Conservation (phyloP, 108 stramenopile species). For the Discostella stelligeroides region DNA sequence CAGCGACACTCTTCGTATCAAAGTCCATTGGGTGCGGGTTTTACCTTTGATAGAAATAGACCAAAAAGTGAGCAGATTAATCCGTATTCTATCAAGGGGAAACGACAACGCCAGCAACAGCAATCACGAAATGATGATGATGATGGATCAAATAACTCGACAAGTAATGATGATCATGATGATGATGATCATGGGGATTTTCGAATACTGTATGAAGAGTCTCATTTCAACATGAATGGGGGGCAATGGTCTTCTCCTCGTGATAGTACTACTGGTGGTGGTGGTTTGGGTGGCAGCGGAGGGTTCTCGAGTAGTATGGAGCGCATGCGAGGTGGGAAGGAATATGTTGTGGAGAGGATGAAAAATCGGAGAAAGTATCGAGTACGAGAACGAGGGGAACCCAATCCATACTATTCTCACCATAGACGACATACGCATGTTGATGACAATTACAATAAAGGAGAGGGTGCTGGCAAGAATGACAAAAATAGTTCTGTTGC, state of each 20-base stretch:
- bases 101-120: constrained; percentile 1
- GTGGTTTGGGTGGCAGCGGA: no score
- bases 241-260: constrained; percentile 6
- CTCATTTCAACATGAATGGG: constrained; percentile 50
- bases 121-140: no score
- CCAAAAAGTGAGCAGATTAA: constrained; percentile 28
- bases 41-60: constrained; percentile 41
- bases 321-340: constrained; percentile 28
- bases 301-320: no score
- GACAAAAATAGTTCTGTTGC: no score
- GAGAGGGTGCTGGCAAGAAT: not conserved
- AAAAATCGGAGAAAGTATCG: constrained; percentile 48
- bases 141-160: no score
- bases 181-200: constrained; percentile 17
- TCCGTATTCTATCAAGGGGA: constrained; percentile 39
- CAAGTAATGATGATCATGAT: no score
- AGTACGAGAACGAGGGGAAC: constrained; percentile 47
- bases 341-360: constrained; percentile 48
- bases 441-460: no score
- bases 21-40: constrained; percentile 80
- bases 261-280: no score
- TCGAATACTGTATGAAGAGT: constrained; percentile 51
- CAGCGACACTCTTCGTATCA: constrained; percentile 39
- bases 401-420: constrained; percentile 49
- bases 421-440: no score